phyloP scores from a whole-genome alignment of 352 stramenopile genomes.

The Halophytophthora polymorphica region DNA sequence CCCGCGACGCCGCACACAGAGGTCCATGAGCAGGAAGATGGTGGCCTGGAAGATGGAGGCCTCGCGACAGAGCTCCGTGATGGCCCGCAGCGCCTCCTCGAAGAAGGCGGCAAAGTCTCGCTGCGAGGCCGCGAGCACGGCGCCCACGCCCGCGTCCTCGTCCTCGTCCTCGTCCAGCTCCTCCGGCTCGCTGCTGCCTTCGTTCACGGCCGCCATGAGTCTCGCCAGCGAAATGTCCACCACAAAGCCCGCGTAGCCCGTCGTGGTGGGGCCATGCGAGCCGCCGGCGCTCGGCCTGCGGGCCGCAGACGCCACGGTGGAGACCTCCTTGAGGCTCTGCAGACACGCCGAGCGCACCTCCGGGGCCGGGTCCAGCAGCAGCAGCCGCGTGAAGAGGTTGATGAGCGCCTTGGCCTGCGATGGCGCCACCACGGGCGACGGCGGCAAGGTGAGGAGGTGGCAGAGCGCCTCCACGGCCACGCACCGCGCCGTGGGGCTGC shows the following conservation, averaged over 20 bases:
- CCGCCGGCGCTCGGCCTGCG: slow-evolving; percentile 8
- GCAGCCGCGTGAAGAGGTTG: slow-evolving; percentile 66
- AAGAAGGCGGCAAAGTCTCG: slow-evolving; percentile 64
- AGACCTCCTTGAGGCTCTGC: slow-evolving; percentile 65
- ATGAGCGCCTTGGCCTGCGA: slow-evolving; percentile 66
- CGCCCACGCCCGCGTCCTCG: slow-evolving; percentile 21
- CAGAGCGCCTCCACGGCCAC: slow-evolving; percentile 65
- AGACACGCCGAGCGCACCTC: slow-evolving; percentile 71
- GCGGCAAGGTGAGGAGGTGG: slow-evolving; percentile 75
- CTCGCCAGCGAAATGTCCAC: slow-evolving; percentile 72
- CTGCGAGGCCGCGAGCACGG: slow-evolving; percentile 46
- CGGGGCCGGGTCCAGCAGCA: slow-evolving; percentile 59
- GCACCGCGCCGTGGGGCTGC: slow-evolving; percentile 50
- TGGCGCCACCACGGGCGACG: slow-evolving; percentile 68
- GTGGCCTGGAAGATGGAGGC: slow-evolving; percentile 78
- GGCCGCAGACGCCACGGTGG: slow-evolving; percentile 43
- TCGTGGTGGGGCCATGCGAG: slow-evolving; percentile 29
- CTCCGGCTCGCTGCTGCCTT: slow-evolving; percentile 25
- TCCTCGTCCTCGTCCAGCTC: slow-evolving; percentile 30
- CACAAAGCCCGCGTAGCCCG: slow-evolving; percentile 65
- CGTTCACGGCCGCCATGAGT: slow-evolving; percentile 55
- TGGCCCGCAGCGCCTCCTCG: slow-evolving; percentile 60
- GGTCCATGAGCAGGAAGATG: slow-evolving; percentile 66
- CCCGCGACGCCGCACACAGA: slow-evolving; percentile 36
- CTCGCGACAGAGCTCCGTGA: slow-evolving; percentile 74